Percentiles rank a stretch among this genome's conserved stretches.
Evolutionary conservation across 78 protist genomes (phyloP).

Genomic region (Dictyostelium intermedium): DNA sequence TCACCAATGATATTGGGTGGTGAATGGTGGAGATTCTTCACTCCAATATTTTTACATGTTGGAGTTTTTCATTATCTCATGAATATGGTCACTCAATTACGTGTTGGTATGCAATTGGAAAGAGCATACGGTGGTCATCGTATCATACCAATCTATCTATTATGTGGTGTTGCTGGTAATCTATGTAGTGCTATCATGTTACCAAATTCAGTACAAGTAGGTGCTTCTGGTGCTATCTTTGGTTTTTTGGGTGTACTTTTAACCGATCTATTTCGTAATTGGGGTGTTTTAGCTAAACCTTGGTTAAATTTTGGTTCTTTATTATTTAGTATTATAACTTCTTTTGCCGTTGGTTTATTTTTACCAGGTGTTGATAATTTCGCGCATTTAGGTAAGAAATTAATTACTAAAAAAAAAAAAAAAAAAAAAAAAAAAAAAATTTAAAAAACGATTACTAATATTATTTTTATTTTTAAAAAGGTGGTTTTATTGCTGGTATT

Average conservation of each 20-base stretch:
- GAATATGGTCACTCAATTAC: conserved; percentile 72
- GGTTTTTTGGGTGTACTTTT: conserved; percentile 77
- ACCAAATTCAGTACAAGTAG: conserved; percentile 72
- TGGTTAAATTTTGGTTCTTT: conserved; percentile 49
- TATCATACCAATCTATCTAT: conserved; percentile 78
- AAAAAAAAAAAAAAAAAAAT: not conserved
- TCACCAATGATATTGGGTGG: conserved; percentile 40
- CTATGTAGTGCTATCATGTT: conserved; percentile 64
- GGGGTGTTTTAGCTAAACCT: conserved; percentile 59
- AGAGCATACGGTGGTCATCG: conserved; percentile 71
- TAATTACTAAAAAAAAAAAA: not conserved
- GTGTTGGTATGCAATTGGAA: conserved; percentile 75
- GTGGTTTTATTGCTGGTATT: conserved; percentile 74
- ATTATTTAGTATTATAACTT: conserved; percentile 37
- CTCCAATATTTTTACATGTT: conserved; percentile 79
- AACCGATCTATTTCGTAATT: conserved; percentile 63
- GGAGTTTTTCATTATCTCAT: conserved; percentile 75
- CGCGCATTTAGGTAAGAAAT: conserved; percentile 44
- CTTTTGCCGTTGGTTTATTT: conserved; percentile 73
- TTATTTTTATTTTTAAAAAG: not conserved
- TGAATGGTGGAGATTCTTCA: conserved; percentile 85
- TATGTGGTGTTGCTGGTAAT: conserved; percentile 79
- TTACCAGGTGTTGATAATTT: conserved; percentile 79
- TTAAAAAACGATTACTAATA: not conserved
- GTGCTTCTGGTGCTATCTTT: conserved; percentile 82